These are phyloP conservation scores for Sugiyamaella xylanicola DNA, from an alignment of 1,139 yeast genomes.

Conservation along the genomic window DNA sequence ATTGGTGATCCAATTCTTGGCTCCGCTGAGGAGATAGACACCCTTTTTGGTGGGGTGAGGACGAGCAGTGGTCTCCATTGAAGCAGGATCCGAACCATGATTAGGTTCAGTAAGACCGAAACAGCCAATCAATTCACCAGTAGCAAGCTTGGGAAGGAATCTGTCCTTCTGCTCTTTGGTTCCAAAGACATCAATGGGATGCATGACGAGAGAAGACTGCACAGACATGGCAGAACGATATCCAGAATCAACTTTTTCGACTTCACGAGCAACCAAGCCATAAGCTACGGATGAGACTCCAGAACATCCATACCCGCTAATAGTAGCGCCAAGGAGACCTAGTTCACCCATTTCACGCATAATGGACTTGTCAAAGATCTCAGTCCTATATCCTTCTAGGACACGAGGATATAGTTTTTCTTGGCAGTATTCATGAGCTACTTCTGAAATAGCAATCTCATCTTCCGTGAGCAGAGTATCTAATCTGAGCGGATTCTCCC, in stretches of 20 bases:
- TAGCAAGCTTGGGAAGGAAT: slow-evolving; percentile 46
- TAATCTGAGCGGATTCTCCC: slow-evolving; percentile 46
- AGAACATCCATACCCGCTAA: slow-evolving; percentile 49
- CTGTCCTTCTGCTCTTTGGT: slow-evolving; percentile 48
- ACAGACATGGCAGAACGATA: slow-evolving; percentile 51
- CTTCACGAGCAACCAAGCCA: slow-evolving; percentile 50
- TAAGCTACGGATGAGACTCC: slow-evolving; percentile 48
- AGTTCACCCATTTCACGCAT: slow-evolving; percentile 49
- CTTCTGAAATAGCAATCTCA: slow-evolving; percentile 45
- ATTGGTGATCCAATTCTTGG: slow-evolving; percentile 52
- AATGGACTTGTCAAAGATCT: slow-evolving; percentile 42
- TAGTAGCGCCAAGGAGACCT: slow-evolving; percentile 48
- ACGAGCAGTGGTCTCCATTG: slow-evolving; percentile 49
- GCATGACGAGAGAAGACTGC: slow-evolving; percentile 51
- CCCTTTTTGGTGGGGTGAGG: slow-evolving; percentile 49
- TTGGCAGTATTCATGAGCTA: slow-evolving; percentile 47
- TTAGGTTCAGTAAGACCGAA: slow-evolving; percentile 52
- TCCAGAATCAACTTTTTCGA: slow-evolving; percentile 50
- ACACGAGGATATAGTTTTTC: slow-evolving; percentile 46
- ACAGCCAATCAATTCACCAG: slow-evolving; percentile 50
- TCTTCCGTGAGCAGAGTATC: slow-evolving; percentile 46
- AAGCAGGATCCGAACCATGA: slow-evolving; percentile 51
- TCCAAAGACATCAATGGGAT: slow-evolving; percentile 47
- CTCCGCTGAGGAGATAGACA: slow-evolving; percentile 46
- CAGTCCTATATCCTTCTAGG: slow-evolving; percentile 47